Base-by-base conservation (phyloP, 257 asterid genomes). In the Perilla frutescens region DNA sequence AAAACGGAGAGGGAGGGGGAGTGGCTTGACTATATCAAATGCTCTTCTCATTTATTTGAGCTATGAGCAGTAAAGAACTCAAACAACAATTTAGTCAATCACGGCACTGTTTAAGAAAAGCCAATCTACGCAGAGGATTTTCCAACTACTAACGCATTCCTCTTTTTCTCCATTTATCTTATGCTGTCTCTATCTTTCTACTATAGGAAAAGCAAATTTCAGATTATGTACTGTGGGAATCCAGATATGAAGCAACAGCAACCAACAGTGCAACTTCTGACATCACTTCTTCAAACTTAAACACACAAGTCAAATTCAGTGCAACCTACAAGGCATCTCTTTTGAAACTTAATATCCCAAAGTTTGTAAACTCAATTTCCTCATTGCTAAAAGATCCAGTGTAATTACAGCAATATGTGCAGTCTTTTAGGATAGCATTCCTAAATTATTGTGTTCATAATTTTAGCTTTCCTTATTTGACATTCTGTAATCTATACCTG, bases 331-430 rank as follows among this genome's bases (percentile, higher is more conserved):
- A 8, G 62, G 14, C 62, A 57, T 7, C 7, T 29, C 48, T 61
- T 7, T 36, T 12, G 7, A 10, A 61, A 61, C 31, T 61, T 7
- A 37, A 20, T 39, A 61, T 36, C 66, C 48, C 41, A 37, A 39
- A 36, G 49, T 61, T 61, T 61, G 49, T 7, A n/a, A 39, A 61
- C 66, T 61, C n/a, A 37, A 36, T 13, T 36, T 60, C n/a, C 48
- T 36, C 48, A 34, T 2, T 1, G 43, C 39, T 56, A 34, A 36
- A 39, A 60, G 47, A 61, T 7, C 13, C 49, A 6, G 9, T 14
- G 9, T 4, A 36, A 36, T 13, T 3, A n/a, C 48, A 37, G 8
- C 26, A 12, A 32, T 32, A 32, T 4, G 26, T 11, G 26, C 64
- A 58, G 64, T 5, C 64, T 11, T 11, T 20, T 0, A 34, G 11